phyloP scores from a whole-genome alignment of 345 rosid genomes.

The Citrus maxima region DNA sequence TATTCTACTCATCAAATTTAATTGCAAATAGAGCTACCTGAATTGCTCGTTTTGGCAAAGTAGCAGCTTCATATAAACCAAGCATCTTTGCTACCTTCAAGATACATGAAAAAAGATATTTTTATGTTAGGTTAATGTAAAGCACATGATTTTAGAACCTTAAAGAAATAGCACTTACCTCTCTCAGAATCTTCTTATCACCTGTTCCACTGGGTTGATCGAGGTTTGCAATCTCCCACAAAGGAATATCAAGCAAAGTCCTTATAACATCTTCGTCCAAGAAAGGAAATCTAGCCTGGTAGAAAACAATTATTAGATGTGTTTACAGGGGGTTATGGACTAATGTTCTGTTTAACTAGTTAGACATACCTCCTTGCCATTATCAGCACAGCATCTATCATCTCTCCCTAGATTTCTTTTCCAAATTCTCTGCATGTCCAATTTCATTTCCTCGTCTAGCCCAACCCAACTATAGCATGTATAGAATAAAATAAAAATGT shows the following conservation, averaged over 20 bases:
- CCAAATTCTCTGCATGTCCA: slow-evolving; percentile 99
- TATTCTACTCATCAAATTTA: background rate
- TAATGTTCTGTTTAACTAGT: background rate
- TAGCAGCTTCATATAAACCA: slow-evolving; percentile 70
- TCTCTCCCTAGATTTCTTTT: slow-evolving; percentile 95
- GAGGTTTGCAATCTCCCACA: slow-evolving; percentile 85
- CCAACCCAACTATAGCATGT: slow-evolving; percentile 60
- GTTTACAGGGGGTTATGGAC: background rate
- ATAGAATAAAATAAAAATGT: background rate
- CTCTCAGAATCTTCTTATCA: slow-evolving; percentile 88
- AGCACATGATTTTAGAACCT: background rate
- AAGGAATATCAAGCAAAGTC: slow-evolving; percentile 71
- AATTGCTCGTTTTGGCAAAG: slow-evolving; percentile 86
- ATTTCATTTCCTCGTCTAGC: slow-evolving; percentile 86
- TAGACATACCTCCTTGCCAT: slow-evolving; percentile 76
- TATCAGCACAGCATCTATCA: slow-evolving; percentile 86
- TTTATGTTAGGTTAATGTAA: background rate
- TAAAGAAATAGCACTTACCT: slow-evolving; percentile 43
- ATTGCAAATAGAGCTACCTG: slow-evolving; percentile 48
- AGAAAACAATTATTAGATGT: background rate
- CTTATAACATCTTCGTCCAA: slow-evolving; percentile 91
- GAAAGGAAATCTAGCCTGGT: slow-evolving; percentile 90
- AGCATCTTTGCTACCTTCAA: slow-evolving; percentile 79
- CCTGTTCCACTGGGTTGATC: slow-evolving; percentile 94
- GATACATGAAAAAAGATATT: slow-evolving; percentile 1